These are phyloP conservation scores for Protomyces macrosporus DNA, from an alignment of 1,139 yeast genomes.

Conservation along the genomic window DNA sequence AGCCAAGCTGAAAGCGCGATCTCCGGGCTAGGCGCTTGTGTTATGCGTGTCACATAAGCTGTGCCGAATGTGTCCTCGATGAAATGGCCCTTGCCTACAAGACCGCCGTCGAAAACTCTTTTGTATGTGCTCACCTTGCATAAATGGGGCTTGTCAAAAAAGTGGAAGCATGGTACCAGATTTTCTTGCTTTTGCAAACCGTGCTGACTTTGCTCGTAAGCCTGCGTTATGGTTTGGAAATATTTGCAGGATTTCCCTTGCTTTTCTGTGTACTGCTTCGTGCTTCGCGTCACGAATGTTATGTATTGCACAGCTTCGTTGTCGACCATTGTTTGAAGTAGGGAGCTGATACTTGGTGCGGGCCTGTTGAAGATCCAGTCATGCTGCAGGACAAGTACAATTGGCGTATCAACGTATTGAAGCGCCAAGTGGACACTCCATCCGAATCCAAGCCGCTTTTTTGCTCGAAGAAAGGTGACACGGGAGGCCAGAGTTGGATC, in stretches of 20 bases:
- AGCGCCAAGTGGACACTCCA: conserved; percentile 3
- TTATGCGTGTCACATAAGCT: neutral
- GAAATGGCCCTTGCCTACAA: conserved; percentile 4
- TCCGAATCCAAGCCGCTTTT: conserved; percentile 9
- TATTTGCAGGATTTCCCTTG: neutral
- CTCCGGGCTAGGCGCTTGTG: neutral
- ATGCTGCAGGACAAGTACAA: conserved; percentile 18
- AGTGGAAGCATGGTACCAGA: conserved; percentile 7
- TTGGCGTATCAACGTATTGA: neutral
- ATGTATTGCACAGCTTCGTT: conserved; percentile 1
- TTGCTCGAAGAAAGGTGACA: neutral
- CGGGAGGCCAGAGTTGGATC: neutral
- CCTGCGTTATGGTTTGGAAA: neutral
- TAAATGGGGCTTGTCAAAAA: conserved; percentile 20
- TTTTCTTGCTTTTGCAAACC: neutral
- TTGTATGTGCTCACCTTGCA: neutral
- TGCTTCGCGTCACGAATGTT: conserved; percentile 5
- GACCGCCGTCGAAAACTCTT: neutral
- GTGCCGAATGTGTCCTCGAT: conserved; percentile 19
- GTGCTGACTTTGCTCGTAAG: neutral
- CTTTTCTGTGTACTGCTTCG: neutral
- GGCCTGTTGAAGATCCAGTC: conserved; percentile 13
- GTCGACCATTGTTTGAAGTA: neutral
- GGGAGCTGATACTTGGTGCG: neutral
- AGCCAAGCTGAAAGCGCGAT: conserved; percentile 1